A percentile compares a stretch with the other conserved stretches of the same genome.
These are phyloP conservation scores for Ochetophila trinervis DNA, from an alignment of 306 rosid genomes.

Conservation along the genomic window DNA sequence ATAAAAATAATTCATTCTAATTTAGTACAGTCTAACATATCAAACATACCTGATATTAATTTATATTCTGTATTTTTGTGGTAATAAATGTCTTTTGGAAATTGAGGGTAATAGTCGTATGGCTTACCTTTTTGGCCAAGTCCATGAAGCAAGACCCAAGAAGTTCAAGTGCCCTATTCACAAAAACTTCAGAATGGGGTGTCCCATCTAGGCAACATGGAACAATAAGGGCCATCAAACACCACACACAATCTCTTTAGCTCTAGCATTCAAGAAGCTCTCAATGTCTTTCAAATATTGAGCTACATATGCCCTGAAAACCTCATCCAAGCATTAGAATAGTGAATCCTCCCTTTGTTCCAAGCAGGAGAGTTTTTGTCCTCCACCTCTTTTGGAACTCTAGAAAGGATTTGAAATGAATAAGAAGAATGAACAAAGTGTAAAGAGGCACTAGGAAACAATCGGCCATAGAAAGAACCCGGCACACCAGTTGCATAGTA, in stretches of 20 bases:
- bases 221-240: conserved; percentile 17
- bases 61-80: no score
- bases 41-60: no score
- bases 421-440: conserved; percentile 4
- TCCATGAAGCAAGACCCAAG: conserved; percentile 18
- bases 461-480: conserved; percentile 19
- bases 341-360: conserved; percentile 23
- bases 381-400: conserved; percentile 24
- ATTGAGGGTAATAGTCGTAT: no score
- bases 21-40: no score
- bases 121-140: conserved; percentile 23
- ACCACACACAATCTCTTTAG: conserved; percentile 25
- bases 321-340: conserved; percentile 12
- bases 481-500: conserved; percentile 25
- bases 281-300: conserved; percentile 23
- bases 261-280: conserved; percentile 18
- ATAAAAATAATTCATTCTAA: no score
- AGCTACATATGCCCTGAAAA: conserved; percentile 8
- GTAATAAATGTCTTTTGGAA: no score
- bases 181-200: background rate
- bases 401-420: background rate
- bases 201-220: conserved; percentile 4
- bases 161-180: background rate
- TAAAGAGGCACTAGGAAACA: conserved; percentile 22
- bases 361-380: conserved; percentile 21